phyloP scores from a whole-genome alignment of 139 green algal genomes.

The Picochlorum costavermella region DNA sequence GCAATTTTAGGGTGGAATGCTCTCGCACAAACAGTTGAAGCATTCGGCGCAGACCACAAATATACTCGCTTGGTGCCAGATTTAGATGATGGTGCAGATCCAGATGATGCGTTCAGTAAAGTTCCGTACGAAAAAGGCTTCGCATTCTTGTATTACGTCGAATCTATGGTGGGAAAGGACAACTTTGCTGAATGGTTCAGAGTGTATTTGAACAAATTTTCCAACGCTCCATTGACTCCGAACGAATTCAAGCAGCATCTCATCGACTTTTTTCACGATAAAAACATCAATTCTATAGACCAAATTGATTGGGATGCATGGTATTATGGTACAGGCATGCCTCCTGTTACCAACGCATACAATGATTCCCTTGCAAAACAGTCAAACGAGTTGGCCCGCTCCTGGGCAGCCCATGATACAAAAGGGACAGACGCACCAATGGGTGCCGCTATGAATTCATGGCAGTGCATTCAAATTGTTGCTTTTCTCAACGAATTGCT shows the following conservation, averaged over 20 bases:
- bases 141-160: slow-evolving; percentile 75
- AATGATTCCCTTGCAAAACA: slow-evolving; percentile 47
- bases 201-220: slow-evolving; percentile 47
- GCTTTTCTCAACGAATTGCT: slow-evolving; percentile 65
- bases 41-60: slow-evolving; percentile 33
- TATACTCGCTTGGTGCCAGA: slow-evolving; percentile 52
- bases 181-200: slow-evolving; percentile 66
- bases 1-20: slow-evolving; percentile 24
- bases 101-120: slow-evolving; percentile 78
- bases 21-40: slow-evolving; percentile 29
- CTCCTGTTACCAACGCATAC: slow-evolving; percentile 62
- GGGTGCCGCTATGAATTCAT: slow-evolving; percentile 36
- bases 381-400: slow-evolving; percentile 53
- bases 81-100: slow-evolving; percentile 61
- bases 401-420: slow-evolving; percentile 51
- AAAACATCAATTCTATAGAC: slow-evolving; percentile 4
- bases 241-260: slow-evolving; percentile 47
- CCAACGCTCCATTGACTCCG: slow-evolving; percentile 12
- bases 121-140: slow-evolving; percentile 68
- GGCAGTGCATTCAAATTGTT: slow-evolving; percentile 50
- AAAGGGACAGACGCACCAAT: not conserved
- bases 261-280: slow-evolving; percentile 49
- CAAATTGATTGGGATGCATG: slow-evolving; percentile 72
- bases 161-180: slow-evolving; percentile 60
- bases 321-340: slow-evolving; percentile 64